Conservation (phyloP, 2,329 filamentous ascomycete genomes). For the Penicillium sclerotigenum region DNA sequence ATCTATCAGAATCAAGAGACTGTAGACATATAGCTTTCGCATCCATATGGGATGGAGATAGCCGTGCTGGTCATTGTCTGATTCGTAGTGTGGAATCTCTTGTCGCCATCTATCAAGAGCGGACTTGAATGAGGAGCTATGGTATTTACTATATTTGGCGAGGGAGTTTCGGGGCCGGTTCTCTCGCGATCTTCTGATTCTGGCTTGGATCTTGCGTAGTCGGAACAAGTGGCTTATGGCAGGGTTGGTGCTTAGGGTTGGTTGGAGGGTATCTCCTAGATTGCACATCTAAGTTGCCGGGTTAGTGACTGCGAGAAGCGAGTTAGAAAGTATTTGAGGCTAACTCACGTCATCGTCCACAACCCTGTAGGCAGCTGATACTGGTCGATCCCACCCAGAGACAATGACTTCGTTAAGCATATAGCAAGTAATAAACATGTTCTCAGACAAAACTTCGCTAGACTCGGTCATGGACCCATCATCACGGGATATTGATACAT, state of each 20-base stretch:
- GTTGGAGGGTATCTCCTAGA: conserved; percentile 23
- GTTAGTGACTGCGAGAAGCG: neutral
- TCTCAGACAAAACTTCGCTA: conserved; percentile 20
- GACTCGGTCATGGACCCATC: conserved; percentile 8
- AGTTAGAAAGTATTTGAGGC: neutral
- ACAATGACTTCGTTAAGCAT: conserved; percentile 31
- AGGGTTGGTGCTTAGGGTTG: conserved; percentile 17
- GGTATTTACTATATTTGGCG: conserved; percentile 4
- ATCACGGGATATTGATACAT: conserved; percentile 10
- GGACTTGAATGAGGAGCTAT: conserved; percentile 21
- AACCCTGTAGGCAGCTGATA: conserved; percentile 24
- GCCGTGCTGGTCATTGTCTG: conserved; percentile 21
- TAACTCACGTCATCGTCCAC: conserved; percentile 28
- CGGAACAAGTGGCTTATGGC: conserved; percentile 27
- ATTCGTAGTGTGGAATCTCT: conserved; percentile 28
- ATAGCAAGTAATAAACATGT: conserved; percentile 30
- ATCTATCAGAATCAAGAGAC: conserved; percentile 28
- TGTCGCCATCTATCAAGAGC: conserved; percentile 27
- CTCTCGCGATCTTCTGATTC: conserved; percentile 24
- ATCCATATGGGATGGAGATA: conserved; percentile 29
- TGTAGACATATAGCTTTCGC: conserved; percentile 29
- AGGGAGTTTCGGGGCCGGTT: conserved; percentile 8
- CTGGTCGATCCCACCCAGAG: conserved; percentile 29
- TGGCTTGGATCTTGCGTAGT: conserved; percentile 28
- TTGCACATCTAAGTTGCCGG: conserved; percentile 18